phyloP scores from a whole-genome alignment of 1,284 basidiomycete species.

The Pulchroboletus neoregius region DNA sequence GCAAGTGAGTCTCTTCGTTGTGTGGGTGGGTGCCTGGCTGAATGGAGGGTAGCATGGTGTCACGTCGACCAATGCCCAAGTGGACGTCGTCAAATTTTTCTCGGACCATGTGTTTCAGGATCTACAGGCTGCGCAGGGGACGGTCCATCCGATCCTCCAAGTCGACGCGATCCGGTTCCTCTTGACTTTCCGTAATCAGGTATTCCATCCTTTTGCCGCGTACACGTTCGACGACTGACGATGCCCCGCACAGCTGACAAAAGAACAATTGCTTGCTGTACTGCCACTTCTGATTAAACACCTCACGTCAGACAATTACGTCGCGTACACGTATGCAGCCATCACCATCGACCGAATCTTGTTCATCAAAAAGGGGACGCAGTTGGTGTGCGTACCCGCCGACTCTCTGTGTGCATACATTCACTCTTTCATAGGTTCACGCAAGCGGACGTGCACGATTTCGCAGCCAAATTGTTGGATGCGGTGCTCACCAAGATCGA shows the following conservation, averaged over 20 bases:
- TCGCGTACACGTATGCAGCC: constrained; percentile 86
- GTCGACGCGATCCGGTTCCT: constrained; percentile 95
- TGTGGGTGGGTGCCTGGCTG: background rate
- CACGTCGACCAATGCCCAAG: constrained; percentile 87
- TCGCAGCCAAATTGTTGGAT: constrained; percentile 73
- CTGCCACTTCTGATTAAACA: constrained; percentile 87
- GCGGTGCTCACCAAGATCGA: constrained; percentile 83
- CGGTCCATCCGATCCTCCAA: constrained; percentile 86
- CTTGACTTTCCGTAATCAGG: constrained; percentile 94
- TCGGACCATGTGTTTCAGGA: constrained; percentile 89
- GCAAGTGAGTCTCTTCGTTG: constrained; percentile 46
- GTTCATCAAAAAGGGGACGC: constrained; percentile 76
- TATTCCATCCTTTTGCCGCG: background rate
- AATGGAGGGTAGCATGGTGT: constrained; percentile 71
- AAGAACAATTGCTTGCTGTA: constrained; percentile 90
- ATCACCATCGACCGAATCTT: constrained; percentile 88
- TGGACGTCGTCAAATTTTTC: constrained; percentile 96
- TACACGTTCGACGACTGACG: background rate
- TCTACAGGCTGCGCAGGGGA: constrained; percentile 66
- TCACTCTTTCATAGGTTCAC: constrained; percentile 58
- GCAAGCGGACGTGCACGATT: constrained; percentile 81
- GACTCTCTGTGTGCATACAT: background rate
- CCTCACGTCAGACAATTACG: constrained; percentile 77
- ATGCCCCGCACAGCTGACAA: constrained; percentile 65
- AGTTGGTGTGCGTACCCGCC: constrained; percentile 53